Evolutionary conservation across 2,329 filamentous ascomycete species (phyloP).

Genomic region (Neofusicoccum kwambonambiense): DNA sequence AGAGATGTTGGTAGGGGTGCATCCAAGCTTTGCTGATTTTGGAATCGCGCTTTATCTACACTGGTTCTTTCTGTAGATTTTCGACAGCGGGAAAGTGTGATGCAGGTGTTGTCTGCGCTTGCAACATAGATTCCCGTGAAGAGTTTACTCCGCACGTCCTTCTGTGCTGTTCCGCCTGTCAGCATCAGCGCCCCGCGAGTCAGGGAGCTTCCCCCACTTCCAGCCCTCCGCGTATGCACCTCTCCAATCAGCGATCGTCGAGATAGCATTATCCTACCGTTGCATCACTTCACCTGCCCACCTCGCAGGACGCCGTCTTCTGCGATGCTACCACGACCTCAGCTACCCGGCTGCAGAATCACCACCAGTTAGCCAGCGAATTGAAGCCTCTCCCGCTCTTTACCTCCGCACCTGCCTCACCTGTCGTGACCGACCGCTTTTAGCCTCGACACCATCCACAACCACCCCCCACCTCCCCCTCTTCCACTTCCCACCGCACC

Average conservation of each 20-base stretch:
- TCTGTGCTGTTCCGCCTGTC: not conserved
- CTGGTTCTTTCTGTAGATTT: not conserved
- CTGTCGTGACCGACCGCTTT: not conserved
- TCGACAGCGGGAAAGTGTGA: too few species aligned
- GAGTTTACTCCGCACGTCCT: not conserved
- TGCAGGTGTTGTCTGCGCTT: too few species aligned
- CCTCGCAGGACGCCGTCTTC: not conserved
- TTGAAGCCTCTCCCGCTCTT: not conserved
- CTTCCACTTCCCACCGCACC: too few species aligned
- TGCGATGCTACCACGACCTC: not conserved
- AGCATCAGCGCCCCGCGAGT: not conserved
- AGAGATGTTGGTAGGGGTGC: not conserved
- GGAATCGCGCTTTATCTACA: not conserved
- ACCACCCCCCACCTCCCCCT: too few species aligned
- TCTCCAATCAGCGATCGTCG: not conserved
- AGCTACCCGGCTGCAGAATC: not conserved
- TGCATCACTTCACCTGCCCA: slow-evolving; percentile 3
- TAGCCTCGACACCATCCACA: too few species aligned
- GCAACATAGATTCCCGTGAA: too few species aligned
- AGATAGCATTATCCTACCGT: slow-evolving; percentile 16
- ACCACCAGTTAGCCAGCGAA: not conserved
- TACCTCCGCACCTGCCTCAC: not conserved
- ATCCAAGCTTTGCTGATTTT: not conserved
- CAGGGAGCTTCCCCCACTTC: not conserved
- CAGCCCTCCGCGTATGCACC: too few species aligned